A percentile compares a stretch with the other conserved stretches of the same genome.
These are phyloP conservation scores for Cardamine occulta DNA, from an alignment of 345 rosid species.

Conservation along the genomic window DNA sequence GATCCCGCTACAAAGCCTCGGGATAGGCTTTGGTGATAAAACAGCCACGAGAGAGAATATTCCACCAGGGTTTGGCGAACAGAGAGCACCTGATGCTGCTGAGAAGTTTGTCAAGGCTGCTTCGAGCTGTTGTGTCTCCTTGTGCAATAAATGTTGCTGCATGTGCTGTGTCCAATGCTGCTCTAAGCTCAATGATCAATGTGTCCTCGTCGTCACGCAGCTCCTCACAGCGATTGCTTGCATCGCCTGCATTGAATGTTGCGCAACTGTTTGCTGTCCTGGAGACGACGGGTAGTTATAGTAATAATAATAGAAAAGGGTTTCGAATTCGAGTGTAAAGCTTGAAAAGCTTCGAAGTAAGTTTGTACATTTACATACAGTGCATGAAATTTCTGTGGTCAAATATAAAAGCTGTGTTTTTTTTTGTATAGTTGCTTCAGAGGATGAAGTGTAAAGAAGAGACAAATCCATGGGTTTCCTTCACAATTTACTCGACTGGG, in stretches of 20 bases:
- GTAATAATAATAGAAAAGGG: not conserved
- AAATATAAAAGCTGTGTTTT: slow-evolving; percentile 19
- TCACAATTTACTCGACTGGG: slow-evolving; percentile 28
- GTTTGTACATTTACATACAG: slow-evolving; percentile 38
- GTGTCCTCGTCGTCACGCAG: slow-evolving; percentile 61
- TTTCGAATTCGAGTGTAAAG: slow-evolving; percentile 30
- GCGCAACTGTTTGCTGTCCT: slow-evolving; percentile 64
- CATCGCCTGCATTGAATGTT: slow-evolving; percentile 81
- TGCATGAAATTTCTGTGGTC: slow-evolving; percentile 25
- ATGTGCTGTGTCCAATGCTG: slow-evolving; percentile 83
- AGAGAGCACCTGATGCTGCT: slow-evolving; percentile 72
- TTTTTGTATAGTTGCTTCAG: slow-evolving; percentile 26
- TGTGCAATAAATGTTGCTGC: slow-evolving; percentile 74
- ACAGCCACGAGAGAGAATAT: slow-evolving; percentile 67
- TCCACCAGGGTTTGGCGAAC: slow-evolving; percentile 60
- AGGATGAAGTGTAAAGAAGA: slow-evolving; percentile 26
- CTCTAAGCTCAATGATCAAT: slow-evolving; percentile 66
- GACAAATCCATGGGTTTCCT: slow-evolving; percentile 32
- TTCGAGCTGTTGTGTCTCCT: slow-evolving; percentile 66
- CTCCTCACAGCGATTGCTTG: slow-evolving; percentile 68
- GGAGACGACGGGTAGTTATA: slow-evolving; percentile 53
- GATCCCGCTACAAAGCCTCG: slow-evolving; percentile 48
- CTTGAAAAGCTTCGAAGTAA: slow-evolving; percentile 25
- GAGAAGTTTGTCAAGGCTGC: slow-evolving; percentile 79
- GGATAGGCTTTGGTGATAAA: slow-evolving; percentile 75